Base-by-base conservation (phyloP, 441 rosid species). In the Jatropha multifida region DNA sequence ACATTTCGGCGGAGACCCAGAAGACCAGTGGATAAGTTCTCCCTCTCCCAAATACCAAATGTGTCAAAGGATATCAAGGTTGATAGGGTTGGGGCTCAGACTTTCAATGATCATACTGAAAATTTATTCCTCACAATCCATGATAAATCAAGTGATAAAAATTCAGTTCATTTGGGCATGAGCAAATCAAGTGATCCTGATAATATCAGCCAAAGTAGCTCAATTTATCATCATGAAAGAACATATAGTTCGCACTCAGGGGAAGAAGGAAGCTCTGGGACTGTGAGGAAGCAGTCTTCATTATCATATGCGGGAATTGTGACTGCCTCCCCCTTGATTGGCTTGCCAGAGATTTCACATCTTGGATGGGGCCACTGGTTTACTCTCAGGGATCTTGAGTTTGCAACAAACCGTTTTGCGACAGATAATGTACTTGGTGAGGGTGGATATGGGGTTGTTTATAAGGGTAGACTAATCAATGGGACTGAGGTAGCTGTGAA, bases 301-400 rank as follows among this genome's bases (percentile, higher is more conserved):
- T 73, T 86, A 26, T 81, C 88, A 37, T 81, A 86, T 62, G 93
- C 85, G 7, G 90, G 86, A 59, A 75, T 80, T 38, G 90, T 88
- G 62, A 86, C 91, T 13, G 92, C 94, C 44, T 94, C 97, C 64
- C 98, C 99, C 68, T 81, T 94, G 76, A 76, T 90, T 72, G 99
- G 97, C 71, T 82, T 96, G 86, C 98, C 99, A 10, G 97, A 92
- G 73, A 78, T 86, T 80, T 96, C 99, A 0, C 97, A 90, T 75
- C 93, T 96, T 74, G 99, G 99, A 49, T 96, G 99, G 99, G 99
- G 99, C 59, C 98, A 96, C 78, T 94, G 99, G 97, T 96, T 96
- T 85, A 96, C 99, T 38, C 94, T 96, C 62, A 88, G 99, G 88
- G 99, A 94, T 86, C 98, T 96, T 55, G 88, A 96, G 80, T 85